Percentiles rank a stretch among this genome's conserved stretches.
Evolutionary conservation across 73 alveolate genomes (phyloP).

Genomic region (Diophrys sp.): DNA sequence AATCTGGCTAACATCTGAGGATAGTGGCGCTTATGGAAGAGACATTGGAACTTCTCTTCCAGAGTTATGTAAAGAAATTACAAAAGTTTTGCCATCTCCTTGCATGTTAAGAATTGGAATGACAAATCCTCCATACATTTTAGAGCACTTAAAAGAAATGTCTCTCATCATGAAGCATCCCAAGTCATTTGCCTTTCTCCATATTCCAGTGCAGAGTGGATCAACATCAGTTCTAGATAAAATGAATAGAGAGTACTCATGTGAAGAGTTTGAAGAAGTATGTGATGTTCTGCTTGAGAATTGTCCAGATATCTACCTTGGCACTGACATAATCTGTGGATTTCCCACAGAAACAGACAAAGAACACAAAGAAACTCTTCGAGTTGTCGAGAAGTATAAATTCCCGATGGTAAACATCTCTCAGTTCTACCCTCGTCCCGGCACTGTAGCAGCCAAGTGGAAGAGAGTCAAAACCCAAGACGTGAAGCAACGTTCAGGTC

Average conservation of each 20-base stretch:
- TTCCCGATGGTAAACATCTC: constrained; percentile 91
- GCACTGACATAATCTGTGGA: constrained; percentile 96
- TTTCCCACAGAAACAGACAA: constrained; percentile 90
- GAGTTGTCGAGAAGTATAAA: constrained; percentile 77
- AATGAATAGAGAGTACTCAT: constrained; percentile 93
- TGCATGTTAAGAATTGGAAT: constrained; percentile 94
- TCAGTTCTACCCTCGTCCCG: constrained; percentile 93
- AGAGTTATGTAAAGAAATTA: constrained; percentile 61
- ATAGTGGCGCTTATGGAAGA: constrained; percentile 95
- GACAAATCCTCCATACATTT: constrained; percentile 97
- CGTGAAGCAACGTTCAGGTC: constrained; percentile 79
- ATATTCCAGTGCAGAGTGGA: constrained; percentile 91
- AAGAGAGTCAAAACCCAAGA: constrained; percentile 83
- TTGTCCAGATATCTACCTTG: constrained; percentile 83
- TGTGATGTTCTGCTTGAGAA: constrained; percentile 71
- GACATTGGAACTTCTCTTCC: constrained; percentile 95
- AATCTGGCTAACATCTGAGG: constrained; percentile 95
- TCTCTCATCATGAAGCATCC: constrained; percentile 89
- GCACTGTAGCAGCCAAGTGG: constrained; percentile 95
- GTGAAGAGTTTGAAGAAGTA: constrained; percentile 84
- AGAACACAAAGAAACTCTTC: constrained; percentile 78
- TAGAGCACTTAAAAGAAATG: constrained; percentile 89
- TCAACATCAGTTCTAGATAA: constrained; percentile 82
- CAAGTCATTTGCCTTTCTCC: constrained; percentile 83
- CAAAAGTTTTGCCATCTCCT: constrained; percentile 72